Percentiles rank a stretch among this genome's conserved stretches.
Conservation (phyloP, 345 rosid species). For the Salix udensis region DNA sequence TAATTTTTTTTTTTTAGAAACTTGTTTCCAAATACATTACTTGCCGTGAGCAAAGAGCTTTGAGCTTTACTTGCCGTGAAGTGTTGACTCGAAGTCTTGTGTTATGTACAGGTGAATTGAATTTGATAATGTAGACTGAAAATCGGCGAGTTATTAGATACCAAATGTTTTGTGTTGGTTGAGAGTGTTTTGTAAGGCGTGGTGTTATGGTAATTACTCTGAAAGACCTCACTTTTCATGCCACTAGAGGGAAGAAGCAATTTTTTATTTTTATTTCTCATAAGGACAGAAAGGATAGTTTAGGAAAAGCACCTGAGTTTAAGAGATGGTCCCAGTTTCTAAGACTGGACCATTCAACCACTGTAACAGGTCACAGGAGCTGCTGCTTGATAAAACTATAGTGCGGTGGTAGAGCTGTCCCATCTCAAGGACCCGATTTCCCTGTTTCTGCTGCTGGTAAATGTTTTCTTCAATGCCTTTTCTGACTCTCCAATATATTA, state of each 20-base stretch:
- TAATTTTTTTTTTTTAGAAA: too few relatives aligned
- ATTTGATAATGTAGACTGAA: background rate
- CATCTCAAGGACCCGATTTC: background rate
- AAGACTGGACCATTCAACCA: conserved; percentile 12
- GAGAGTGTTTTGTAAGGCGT: background rate
- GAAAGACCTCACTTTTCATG: background rate
- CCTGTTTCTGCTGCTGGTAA: background rate
- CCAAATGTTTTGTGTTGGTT: background rate
- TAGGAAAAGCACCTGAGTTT: background rate
- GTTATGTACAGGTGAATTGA: background rate
- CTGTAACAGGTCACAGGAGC: background rate
- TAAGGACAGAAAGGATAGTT: background rate
- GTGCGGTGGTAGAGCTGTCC: conserved; percentile 19
- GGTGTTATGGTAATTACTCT: background rate
- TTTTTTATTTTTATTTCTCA: background rate
- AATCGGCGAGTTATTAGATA: too few relatives aligned
- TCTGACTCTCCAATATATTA: background rate
- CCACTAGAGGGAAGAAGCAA: background rate
- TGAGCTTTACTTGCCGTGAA: background rate
- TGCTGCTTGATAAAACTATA: background rate
- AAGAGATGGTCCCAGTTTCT: background rate
- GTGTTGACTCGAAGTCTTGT: background rate
- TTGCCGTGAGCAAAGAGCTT: background rate
- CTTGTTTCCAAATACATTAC: too few relatives aligned
- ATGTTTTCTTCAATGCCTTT: background rate